A percentile compares a stretch with the other conserved stretches of the same genome.
Evolutionary conservation across 2,329 filamentous ascomycete species (phyloP).

Genomic region (Colletotrichum chrysophilum): DNA sequence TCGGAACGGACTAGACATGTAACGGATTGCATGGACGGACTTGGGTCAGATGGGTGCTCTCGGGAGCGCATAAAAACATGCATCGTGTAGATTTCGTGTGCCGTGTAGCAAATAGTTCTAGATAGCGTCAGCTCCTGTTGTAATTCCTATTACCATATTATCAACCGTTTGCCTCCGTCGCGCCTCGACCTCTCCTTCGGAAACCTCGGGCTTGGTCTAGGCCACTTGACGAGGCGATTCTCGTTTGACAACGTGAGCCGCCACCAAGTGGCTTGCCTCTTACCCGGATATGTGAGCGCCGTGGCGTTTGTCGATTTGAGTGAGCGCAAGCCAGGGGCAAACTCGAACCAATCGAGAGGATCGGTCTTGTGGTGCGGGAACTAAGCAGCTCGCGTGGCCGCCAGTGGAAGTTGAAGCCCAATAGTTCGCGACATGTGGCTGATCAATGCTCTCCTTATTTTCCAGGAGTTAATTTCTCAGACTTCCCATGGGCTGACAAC

Average conservation of each 20-base stretch:
- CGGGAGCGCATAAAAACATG: constrained; percentile 11
- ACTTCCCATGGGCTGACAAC: not conserved
- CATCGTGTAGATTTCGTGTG: constrained; percentile 18
- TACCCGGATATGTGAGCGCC: not conserved
- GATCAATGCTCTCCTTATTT: not conserved
- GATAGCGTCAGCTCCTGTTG: not conserved
- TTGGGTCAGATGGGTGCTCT: constrained; percentile 8
- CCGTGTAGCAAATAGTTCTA: constrained; percentile 2
- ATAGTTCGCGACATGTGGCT: not conserved
- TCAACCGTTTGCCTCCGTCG: not conserved
- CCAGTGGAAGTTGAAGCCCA: not conserved
- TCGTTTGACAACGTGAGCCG: not conserved
- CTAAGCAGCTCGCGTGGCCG: not conserved
- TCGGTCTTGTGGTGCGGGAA: not conserved
- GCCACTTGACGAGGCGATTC: not conserved
- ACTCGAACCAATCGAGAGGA: not conserved
- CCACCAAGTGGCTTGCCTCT: not conserved
- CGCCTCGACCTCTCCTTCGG: not conserved
- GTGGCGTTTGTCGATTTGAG: not conserved
- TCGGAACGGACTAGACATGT: constrained; percentile 7
- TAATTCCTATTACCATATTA: not conserved
- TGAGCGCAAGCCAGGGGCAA: no score
- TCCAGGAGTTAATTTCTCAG: not conserved
- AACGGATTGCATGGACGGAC: constrained; percentile 15
- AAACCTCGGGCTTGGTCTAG: not conserved